Evolutionary conservation across 2,329 filamentous ascomycete genomes (phyloP), one percentile per base, ranked within the genome.

Genomic region (Penicillium sp.): DNA sequence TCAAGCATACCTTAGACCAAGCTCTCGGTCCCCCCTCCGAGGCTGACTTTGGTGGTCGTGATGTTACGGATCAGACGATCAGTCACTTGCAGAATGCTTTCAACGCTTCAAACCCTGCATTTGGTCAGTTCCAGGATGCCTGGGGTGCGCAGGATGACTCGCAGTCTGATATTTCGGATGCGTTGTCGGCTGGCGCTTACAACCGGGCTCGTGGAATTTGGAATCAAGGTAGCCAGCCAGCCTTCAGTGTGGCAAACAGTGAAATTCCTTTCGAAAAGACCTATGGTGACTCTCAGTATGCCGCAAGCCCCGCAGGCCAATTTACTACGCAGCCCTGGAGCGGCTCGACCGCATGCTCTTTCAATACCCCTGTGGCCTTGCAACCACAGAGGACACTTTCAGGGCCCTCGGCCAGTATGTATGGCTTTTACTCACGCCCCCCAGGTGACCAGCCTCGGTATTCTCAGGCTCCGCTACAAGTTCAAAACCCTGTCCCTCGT

Each of bases 1-100:
- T 83, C 51, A 82, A 83, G 62, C 80, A 84, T 60, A 85, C 83
- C 17, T 73, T 86, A 58, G 82, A 85, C 53, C 81, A 85, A 61
- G 77, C 78, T 46, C 74, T 84, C 58, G 79, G 79, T 12, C 74
- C 80, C 51, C 75, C 80, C 6, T 81, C 79, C 24, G 80, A 83
- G 56, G 68, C 71, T 32, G 80, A 82, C 49, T 81, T 80, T 58
- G 71, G 68, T 49, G 67, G 68, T 33, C 75, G 70, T 49, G 78
- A 82, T 41, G 69, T 80, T 21, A 77, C 73, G 7, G 78, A 81
- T 56, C 78, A 79, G 51, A 79, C 78, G 8, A 75, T 81, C 44
- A 73, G 72, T 39, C 75, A 75, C 58, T 62, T 80, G 18, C 79
- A 81, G 60, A 78, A 71, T 64, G 76, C 70, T n/a, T 81, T 82